phyloP scores from a whole-genome alignment of 345 rosid genomes.

The Lepidium aucheri region DNA sequence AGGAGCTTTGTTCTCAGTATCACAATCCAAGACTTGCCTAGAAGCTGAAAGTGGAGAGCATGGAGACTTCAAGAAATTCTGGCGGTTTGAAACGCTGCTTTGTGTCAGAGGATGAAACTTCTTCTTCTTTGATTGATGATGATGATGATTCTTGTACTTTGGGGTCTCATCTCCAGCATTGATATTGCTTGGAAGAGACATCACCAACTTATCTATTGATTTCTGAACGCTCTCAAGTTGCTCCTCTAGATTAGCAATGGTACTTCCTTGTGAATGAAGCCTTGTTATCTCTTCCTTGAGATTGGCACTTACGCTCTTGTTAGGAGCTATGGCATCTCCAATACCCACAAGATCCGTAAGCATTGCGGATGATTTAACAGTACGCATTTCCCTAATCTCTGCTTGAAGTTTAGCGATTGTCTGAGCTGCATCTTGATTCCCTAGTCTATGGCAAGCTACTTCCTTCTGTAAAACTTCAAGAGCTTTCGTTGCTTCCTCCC shows the following conservation, averaged over 20 bases:
- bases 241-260: constrained; percentile 88
- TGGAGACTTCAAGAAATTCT: constrained; percentile 72
- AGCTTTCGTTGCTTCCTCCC: constrained; percentile 93
- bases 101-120: constrained; percentile 74
- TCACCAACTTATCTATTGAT: constrained; percentile 87
- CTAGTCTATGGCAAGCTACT: constrained; percentile 92
- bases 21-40: constrained; percentile 61
- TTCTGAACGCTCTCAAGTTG: constrained; percentile 96
- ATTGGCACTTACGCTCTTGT: constrained; percentile 85
- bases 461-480: constrained; percentile 96
- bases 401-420: constrained; percentile 95
- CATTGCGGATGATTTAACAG: constrained; percentile 38
- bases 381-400: constrained; percentile 88
- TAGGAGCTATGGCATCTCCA: constrained; percentile 52
- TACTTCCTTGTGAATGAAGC: constrained; percentile 96
- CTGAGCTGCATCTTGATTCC: constrained; percentile 99
- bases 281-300: constrained; percentile 98
- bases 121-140: constrained; percentile 64
- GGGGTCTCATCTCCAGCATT: constrained; percentile 51
- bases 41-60: constrained; percentile 87
- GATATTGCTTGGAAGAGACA: constrained; percentile 80
- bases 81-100: constrained; percentile 60
- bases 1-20: constrained; percentile 77
- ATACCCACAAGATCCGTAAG: constrained; percentile 44
- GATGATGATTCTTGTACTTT: constrained; percentile 49